Evolutionary conservation across 371 early-diverging fungal species (phyloP), one percentile per base, ranked within the genome.

Genomic region (Lichtheimia ornata): DNA sequence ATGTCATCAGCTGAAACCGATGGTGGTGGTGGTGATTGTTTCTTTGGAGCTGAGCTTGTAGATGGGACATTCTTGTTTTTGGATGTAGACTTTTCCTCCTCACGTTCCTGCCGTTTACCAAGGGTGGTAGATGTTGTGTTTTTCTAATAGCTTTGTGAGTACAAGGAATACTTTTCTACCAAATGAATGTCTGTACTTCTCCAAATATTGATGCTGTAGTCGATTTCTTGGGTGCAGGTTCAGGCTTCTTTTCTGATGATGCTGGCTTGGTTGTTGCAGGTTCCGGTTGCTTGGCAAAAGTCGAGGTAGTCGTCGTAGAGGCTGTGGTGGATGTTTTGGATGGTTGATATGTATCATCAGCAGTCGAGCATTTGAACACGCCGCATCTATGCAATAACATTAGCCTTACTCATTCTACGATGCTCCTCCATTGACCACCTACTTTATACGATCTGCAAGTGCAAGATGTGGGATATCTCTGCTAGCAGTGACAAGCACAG

Each of bases 401-500:
- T 40, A 20, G 30, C 7, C 42, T 50, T 24, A 15, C 22, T 22
- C 13, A 17, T 42, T 15, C 30, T 42, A 18, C 35, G n/a, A n/a
- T n/a, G n/a, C 53, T 30, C 1, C 9, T 5, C 35, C 12, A 54
- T n/a, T 40, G 12, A 53, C 27, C 4, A 22, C 45, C 44, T 56
- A 63, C 59, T 59, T 51, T 11, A 50, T 61, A 64, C 75, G 72
- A 53, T 76, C 73, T 50, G 71, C 74, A 51, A 76, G 67, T 27
- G 73, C 62, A 20, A 73, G 17, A 20, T 40, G n/a, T 9, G 59
- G 49, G 2, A 64, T 47, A 53, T 64, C 64, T 27, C 40, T 53
- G 25, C 57, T 64, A 4, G 56, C 59, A 24, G 24, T 18, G 15
- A 59, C 55, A 4, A 64, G 45, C 2, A 59, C 45, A 2, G 64